Conservation (phyloP, 2,329 filamentous ascomycete genomes). For the Cytospora chrysosperma region DNA sequence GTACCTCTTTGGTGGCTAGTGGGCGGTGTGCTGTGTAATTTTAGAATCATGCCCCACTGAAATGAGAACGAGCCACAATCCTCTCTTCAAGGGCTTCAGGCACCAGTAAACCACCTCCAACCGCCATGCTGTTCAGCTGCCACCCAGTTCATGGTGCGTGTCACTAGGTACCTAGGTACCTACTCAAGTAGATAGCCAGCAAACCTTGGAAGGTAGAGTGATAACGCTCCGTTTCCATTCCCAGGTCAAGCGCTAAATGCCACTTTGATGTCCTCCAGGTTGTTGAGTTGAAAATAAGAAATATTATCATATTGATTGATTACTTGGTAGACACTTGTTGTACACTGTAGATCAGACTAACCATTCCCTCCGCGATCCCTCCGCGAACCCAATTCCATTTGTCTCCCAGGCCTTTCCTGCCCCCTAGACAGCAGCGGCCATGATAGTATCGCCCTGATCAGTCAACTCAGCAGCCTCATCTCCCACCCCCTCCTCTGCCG, state of each 20-base stretch:
- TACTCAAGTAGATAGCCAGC: too few species aligned
- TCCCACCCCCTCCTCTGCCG: constrained; percentile 31
- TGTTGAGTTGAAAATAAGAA: not conserved
- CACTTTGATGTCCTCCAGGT: not conserved
- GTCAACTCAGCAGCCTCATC: constrained; percentile 22
- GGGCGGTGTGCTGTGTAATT: constrained; percentile 15
- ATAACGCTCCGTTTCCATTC: not conserved
- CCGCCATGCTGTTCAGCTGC: not conserved
- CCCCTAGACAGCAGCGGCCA: constrained; percentile 9
- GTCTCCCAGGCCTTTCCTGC: not conserved
- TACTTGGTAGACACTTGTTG: too few species aligned
- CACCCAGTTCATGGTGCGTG: too few species aligned
- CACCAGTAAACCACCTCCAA: not conserved
- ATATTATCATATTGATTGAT: too few species aligned
- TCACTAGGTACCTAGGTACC: too few species aligned
- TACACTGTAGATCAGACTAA: not conserved
- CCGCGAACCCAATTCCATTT: not conserved
- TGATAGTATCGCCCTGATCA: constrained; percentile 24
- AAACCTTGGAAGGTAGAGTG: not conserved
- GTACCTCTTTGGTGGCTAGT: not conserved
- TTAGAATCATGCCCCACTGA: constrained; percentile 6
- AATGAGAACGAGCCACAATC: constrained; percentile 3
- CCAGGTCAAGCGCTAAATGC: not conserved
- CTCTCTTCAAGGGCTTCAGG: not conserved
- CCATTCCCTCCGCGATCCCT: not conserved